Base-by-base conservation (phyloP, 306 rosid genomes). In the Acacia melanoxylon region DNA sequence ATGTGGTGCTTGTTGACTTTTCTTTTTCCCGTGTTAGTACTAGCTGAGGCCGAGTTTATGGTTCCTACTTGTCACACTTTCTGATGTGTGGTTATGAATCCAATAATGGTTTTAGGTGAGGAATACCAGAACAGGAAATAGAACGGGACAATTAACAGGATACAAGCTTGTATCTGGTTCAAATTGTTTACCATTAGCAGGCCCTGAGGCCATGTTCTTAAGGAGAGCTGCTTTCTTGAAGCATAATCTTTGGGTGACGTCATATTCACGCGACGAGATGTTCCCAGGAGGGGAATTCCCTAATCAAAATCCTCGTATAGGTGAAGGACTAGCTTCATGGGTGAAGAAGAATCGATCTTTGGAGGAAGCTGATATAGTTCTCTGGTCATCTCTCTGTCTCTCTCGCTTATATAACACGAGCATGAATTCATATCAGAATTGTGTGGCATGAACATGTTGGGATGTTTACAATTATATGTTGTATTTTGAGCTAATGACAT, bases 191-290 rank as follows among this genome's bases (percentile, higher is more conserved):
- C 92, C 94, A 9, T 84, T 91, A 54, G 93, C 97, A 44, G 94
- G 97, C 69, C 82, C 91, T 46, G 93, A 93, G 83, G 98, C 98
- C 81, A 90, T 89, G 88, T 90, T 93, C 80, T 77, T 93, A 54
- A 87, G 97, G 84, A 87, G 98, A 89, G 94, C 98, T 86, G 82
- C 94, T 77, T 91, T 93, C 90, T 87, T 93, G 86, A 90, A 89
- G 83, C 97, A 93, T 59, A 93, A 91, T 86, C 97, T 93, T 74
- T 93, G 98, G 98, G 97, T 90, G 71, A 93, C 98, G 70, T 77
- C 80, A 33, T 89, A 88, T 72, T 78, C 98, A 33, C 90, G 72
- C 12, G 80, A 84, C 76, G 91, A 93, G 86, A 88, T 85, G 91
- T 90, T 83, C 78, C 98, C 97, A 11, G 97, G 98, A 72, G 97